Evolutionary conservation across 1,284 basidiomycete species (phyloP), one percentile per base, ranked within the genome.

Genomic region (Ustilago bromivora): DNA sequence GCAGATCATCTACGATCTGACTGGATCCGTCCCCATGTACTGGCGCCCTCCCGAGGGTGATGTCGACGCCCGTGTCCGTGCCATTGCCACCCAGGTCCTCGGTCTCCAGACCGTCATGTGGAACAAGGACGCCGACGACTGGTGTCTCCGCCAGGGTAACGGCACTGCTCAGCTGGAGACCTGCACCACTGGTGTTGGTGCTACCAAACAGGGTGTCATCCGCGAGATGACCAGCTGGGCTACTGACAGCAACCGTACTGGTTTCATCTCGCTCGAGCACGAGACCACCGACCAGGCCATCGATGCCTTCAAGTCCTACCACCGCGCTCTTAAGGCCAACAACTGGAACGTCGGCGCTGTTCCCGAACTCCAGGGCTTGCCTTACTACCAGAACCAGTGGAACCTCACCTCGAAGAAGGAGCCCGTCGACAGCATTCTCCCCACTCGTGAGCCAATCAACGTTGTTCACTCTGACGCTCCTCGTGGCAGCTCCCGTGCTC

Each of bases 1-100:
- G 88, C 89, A 92, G 86, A 88, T 95, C 78, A 93, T 96, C 76
- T 90, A 92, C 82, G 91, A 94, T 83, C 91, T 91, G 3, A 93
- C 92, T 8, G 92, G 91, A 63, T 55, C 54, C 54, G 72, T 71
- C 17, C 82, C 82, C 63, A 78, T 74, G 65, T 80, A 77, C 77
- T 81, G 68, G 79, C 76, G 82, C 40, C 81, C 81, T 13, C 82
- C 82, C 15, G 78, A 84, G 70, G 82, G 82, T 15, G 82, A 82
- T 56, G 75, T 82, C 55, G 82, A 84, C 68, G 79, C 78, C 15
- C 81, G 82, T 40, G 78, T 84, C n/a, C 76, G 80, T 32, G 82
- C 82, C 36, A 84, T 84, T 53, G 82, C 82, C 56, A 69, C 62
- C 43, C 56, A 82, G 49, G 81, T 82, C 28, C 73, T 84, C 52